Conservation (phyloP, 2,329 filamentous ascomycete genomes). For the Fusarium tricinctum region DNA sequence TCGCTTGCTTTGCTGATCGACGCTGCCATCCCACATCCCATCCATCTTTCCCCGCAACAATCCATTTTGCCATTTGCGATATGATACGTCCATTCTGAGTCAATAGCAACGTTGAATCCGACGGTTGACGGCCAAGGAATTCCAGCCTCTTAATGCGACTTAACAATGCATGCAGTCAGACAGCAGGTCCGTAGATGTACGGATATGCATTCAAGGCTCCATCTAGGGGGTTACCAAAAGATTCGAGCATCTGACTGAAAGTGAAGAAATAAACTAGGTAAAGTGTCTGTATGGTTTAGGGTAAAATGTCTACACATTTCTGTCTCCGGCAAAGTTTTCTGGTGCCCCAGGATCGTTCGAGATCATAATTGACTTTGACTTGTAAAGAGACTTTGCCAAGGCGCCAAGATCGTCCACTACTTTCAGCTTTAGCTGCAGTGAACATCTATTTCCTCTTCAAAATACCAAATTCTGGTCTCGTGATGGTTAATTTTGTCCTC, state of each 20-base stretch:
- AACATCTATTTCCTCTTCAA: constrained; percentile 22
- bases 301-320: no score
- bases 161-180: neutral
- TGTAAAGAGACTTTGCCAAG: constrained; percentile 26
- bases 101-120: neutral
- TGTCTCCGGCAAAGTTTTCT: no score
- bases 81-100: constrained; percentile 15
- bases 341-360: neutral
- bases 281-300: no score
- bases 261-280: no score
- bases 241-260: no score
- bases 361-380: constrained; percentile 9
- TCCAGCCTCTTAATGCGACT: neutral
- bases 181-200: no score
- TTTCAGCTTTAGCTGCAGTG: constrained; percentile 8
- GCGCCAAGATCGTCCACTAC: constrained; percentile 31
- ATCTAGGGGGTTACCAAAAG: no score
- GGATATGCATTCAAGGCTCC: no score
- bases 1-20: constrained; percentile 26
- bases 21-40: constrained; percentile 18
- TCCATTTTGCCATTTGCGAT: neutral
- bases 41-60: constrained; percentile 28
- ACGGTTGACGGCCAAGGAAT: neutral
- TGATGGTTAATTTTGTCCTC: constrained; percentile 8
- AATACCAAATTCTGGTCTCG: neutral